Percentiles rank a stretch among this genome's conserved stretches.
Evolutionary conservation across 192 early-diverging fungal genomes (phyloP).

Genomic region (Phycomyces nitens): DNA sequence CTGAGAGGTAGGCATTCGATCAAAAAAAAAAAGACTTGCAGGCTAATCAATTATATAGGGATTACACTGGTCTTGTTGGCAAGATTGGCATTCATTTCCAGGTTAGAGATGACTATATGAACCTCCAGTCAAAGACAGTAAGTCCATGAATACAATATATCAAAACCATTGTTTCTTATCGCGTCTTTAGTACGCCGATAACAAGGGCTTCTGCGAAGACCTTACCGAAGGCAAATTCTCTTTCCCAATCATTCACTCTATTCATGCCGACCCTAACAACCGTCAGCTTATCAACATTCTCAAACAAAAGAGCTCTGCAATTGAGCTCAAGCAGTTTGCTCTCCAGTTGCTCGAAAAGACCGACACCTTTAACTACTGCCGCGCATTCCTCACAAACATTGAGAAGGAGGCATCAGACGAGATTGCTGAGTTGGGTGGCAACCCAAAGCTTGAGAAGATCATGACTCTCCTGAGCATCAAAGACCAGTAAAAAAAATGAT

Average conservation of each 20-base stretch:
- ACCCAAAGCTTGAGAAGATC: conserved; percentile 61
- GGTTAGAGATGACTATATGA: conserved; percentile 96
- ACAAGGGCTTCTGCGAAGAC: conserved; percentile 99
- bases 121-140: conserved; percentile 81
- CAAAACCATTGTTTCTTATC: not conserved
- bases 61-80: conserved; percentile 80
- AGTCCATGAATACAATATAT: not conserved
- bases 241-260: conserved; percentile 89
- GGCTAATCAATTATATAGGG: too few species aligned
- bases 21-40: too few species aligned
- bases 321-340: conserved; percentile 85
- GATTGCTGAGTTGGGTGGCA: conserved; percentile 77
- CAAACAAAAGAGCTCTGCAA: conserved; percentile 76
- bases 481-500: not conserved
- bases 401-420: conserved; percentile 62
- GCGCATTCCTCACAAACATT: conserved; percentile 54
- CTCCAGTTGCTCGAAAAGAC: conserved; percentile 77
- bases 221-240: conserved; percentile 99
- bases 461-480: conserved; percentile 47
- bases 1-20: conserved; percentile 27
- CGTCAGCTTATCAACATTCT: conserved; percentile 83
- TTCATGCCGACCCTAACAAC: conserved; percentile 56
- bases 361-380: conserved; percentile 78
- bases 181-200: conserved; percentile 69
- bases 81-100: conserved; percentile 94